Percentiles rank a stretch among this genome's conserved stretches.
Conservation (phyloP, 257 asterid genomes). For the Catharanthus roseus region DNA sequence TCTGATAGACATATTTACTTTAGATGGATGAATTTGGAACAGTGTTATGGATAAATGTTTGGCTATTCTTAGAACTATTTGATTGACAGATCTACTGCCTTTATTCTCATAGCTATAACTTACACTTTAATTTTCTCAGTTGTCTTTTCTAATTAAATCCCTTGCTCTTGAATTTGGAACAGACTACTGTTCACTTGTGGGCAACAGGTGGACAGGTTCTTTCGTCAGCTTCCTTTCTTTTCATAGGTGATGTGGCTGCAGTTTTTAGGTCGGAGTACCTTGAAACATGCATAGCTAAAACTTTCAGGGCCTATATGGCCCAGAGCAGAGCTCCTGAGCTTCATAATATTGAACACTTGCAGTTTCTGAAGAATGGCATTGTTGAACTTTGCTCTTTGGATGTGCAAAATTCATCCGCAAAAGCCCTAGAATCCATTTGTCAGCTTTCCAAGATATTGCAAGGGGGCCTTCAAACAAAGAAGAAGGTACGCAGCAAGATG, state of each 20-base stretch:
- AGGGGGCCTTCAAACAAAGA: conserved; percentile 59
- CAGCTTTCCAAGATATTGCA: conserved; percentile 63
- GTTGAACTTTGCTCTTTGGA: conserved; percentile 70
- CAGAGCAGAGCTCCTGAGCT: conserved; percentile 59
- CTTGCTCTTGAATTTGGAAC: conserved; percentile 25
- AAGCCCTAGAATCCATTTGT: conserved; percentile 57
- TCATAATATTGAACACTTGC: conserved; percentile 49
- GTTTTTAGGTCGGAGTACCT: conserved; percentile 42
- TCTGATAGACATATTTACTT: not conserved
- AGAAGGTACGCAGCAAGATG: conserved; percentile 48
- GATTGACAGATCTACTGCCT: not conserved
- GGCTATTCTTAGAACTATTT: not conserved
- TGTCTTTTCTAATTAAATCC: not conserved
- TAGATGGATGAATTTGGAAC: not conserved
- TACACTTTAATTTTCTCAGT: not conserved
- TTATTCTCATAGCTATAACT: not conserved
- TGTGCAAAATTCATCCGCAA: conserved; percentile 57
- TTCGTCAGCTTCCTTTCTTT: conserved; percentile 62
- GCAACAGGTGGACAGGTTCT: conserved; percentile 64
- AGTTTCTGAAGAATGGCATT: conserved; percentile 61
- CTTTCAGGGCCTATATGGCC: conserved; percentile 51
- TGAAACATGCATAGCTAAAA: conserved; percentile 62
- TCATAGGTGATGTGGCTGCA: conserved; percentile 50
- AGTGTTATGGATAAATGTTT: not conserved
- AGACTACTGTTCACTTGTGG: conserved; percentile 86